Base-by-base conservation (phyloP, 2,329 filamentous ascomycete species). In the Aspergillus pseudotamarii region DNA sequence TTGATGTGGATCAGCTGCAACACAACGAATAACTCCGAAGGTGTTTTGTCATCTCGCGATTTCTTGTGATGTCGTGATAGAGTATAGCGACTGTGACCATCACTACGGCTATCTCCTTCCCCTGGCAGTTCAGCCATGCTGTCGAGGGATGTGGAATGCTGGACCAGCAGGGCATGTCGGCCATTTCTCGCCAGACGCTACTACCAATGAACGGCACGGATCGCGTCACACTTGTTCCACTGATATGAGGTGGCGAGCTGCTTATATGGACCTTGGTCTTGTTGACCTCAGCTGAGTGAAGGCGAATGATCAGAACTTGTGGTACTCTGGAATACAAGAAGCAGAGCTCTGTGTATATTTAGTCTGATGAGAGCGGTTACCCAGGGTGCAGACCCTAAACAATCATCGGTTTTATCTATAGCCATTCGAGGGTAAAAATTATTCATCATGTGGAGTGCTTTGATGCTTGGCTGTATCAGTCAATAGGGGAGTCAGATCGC, bases 111-210 rank as follows among this genome's bases (percentile, higher is more conserved):
- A 51, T 51, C 51, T 45, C 38, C 34, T 16, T 28, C 6, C 61
- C 48, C 56, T 50, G 58, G 38, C 38, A 67, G 38, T 41, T 16
- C 16, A 41, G 63, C 58, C 51, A 66, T 69, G 64, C 58, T 67
- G 65, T 57, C 63, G 43, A 69, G 68, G 68, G 62, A 64, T 67
- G 59, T 32, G 64, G 68, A 69, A 69, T 69, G 66, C 58, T 56
- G 34, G 34, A 11, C 26, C 51, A 46, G 26, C 14, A 30, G 26
- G 26, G 14, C 30, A 28, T 41, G 34, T 6, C 14, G 34, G 14
- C 34, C 12, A 36, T 36, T 36, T 36, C 34, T 36, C 12, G 5
- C 34, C 5, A 38, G 16, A 41, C 14, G 16, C 14, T 19, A 10
- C 48, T 32, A 5, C 28, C 48, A 51, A 51, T 51, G 28, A 19